Evolutionary conservation across 768 basidiomycete species (phyloP).

Genomic region (Russula compacta): DNA sequence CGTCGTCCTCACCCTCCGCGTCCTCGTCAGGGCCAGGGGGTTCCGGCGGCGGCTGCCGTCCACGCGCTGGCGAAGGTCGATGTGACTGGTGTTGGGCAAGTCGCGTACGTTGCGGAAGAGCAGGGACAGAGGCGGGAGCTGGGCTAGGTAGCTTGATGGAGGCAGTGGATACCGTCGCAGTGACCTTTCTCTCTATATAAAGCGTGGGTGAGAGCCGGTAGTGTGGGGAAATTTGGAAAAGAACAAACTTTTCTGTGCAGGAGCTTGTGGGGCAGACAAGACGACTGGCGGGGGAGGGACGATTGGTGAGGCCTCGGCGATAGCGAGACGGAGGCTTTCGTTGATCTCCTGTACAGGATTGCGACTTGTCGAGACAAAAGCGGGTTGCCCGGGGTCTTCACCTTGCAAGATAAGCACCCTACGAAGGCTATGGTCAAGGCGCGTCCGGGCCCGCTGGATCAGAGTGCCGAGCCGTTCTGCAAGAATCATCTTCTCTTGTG

Average conservation of each 20-base stretch:
- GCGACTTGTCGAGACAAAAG: constrained; percentile 23
- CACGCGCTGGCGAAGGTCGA: constrained; percentile 16
- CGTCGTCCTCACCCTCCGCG: constrained; percentile 30
- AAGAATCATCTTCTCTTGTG: constrained; percentile 36
- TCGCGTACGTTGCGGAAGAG: constrained; percentile 23
- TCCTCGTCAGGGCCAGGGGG: constrained; percentile 25
- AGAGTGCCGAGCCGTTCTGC: constrained; percentile 37
- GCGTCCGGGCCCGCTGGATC: constrained; percentile 37
- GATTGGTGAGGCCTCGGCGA: constrained; percentile 15
- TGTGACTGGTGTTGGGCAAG: constrained; percentile 24
- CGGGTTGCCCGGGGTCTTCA: constrained; percentile 30
- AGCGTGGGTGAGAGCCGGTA: not conserved
- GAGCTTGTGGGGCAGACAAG: constrained; percentile 1
- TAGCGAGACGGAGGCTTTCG: constrained; percentile 16
- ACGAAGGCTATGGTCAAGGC: constrained; percentile 39
- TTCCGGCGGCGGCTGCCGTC: constrained; percentile 4
- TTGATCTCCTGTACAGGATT: constrained; percentile 33
- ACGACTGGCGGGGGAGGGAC: constrained; percentile 8
- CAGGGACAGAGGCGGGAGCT: constrained; percentile 22
- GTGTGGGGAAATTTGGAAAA: not conserved
- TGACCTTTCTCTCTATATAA: constrained; percentile 20
- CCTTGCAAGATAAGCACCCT: constrained; percentile 38
- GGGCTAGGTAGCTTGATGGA: constrained; percentile 31
- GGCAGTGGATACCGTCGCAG: constrained; percentile 20
- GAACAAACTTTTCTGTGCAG: constrained; percentile 13